Conservation (phyloP, 2,329 filamentous ascomycete genomes). For the Pseudopyricularia javanii region DNA sequence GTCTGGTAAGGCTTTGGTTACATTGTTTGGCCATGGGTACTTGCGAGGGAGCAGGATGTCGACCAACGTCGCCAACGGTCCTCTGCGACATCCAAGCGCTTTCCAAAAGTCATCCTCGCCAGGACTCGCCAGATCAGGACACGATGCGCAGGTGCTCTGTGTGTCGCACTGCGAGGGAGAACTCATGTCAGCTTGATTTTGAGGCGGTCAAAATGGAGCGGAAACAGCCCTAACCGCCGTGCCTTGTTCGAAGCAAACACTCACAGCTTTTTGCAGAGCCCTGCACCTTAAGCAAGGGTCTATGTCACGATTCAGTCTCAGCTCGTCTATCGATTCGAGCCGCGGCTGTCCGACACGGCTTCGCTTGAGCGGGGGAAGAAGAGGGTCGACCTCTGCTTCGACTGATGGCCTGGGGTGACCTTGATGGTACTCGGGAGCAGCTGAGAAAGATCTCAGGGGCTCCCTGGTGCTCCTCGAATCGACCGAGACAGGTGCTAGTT, state of each 20-base stretch:
- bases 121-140: slow-evolving; percentile 23
- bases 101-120: slow-evolving; percentile 30
- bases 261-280: slow-evolving; percentile 15
- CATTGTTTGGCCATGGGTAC: slow-evolving; percentile 2
- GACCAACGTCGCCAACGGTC: slow-evolving; percentile 30
- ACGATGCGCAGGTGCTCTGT: slow-evolving; percentile 34
- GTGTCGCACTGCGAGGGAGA: slow-evolving; percentile 33
- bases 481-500: slow-evolving; percentile 21
- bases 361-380: slow-evolving; percentile 42
- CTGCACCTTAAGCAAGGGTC: slow-evolving; percentile 40
- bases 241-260: not conserved
- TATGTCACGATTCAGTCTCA: slow-evolving; percentile 33
- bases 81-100: slow-evolving; percentile 37
- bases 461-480: slow-evolving; percentile 19
- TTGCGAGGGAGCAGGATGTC: slow-evolving; percentile 38
- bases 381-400: slow-evolving; percentile 35
- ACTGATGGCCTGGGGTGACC: slow-evolving; percentile 22
- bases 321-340: slow-evolving; percentile 44
- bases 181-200: slow-evolving; percentile 8
- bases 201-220: slow-evolving; percentile 3
- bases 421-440: slow-evolving; percentile 23
- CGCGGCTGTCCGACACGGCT: slow-evolving; percentile 38
- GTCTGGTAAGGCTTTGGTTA: too few relatives aligned
- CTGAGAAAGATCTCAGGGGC: slow-evolving; percentile 25
- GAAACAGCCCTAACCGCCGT: not conserved